Evolutionary conservation across 2,329 filamentous ascomycete species (phyloP).

Genomic region (Colletotrichum filicis): DNA sequence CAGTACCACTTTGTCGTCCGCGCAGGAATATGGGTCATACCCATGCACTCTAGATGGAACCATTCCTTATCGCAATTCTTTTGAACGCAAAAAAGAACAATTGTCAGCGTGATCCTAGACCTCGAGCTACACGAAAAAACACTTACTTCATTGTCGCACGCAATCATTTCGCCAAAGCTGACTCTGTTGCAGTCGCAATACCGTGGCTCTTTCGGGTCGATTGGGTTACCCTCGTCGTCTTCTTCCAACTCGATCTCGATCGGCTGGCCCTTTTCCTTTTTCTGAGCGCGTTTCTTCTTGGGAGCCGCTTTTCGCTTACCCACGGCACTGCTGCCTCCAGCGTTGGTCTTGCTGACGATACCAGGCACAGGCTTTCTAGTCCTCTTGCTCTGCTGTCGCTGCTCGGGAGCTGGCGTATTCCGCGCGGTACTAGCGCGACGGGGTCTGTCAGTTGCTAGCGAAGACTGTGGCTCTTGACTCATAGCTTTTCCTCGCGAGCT

Average conservation of each 20-base stretch:
- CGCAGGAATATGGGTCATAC: constrained; percentile 73
- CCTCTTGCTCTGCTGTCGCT: constrained; percentile 60
- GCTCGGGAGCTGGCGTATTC: constrained; percentile 66
- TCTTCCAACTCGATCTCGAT: constrained; percentile 64
- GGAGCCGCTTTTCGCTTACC: constrained; percentile 78
- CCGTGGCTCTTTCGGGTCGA: constrained; percentile 79
- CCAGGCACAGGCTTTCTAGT: constrained; percentile 78
- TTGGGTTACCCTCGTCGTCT: constrained; percentile 75
- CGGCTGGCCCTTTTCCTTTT: constrained; percentile 57
- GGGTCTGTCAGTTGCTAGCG: constrained; percentile 63
- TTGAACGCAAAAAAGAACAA: constrained; percentile 40
- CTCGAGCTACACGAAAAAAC: constrained; percentile 30
- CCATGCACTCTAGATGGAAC: constrained; percentile 86
- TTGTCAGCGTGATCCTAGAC: neutral
- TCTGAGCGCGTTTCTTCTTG: constrained; percentile 68
- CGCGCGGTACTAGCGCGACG: constrained; percentile 67
- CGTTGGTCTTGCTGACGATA: constrained; percentile 72
- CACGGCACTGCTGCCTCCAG: constrained; percentile 73
- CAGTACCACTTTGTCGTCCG: constrained; percentile 88
- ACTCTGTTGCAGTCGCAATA: constrained; percentile 86
- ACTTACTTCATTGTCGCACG: constrained; percentile 82
- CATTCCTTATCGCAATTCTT: constrained; percentile 82
- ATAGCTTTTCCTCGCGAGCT: constrained; percentile 63
- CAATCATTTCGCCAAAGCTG: constrained; percentile 85
- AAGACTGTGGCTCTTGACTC: constrained; percentile 61